Evolutionary conservation across 2,329 filamentous ascomycete genomes (phyloP), one percentile per base, ranked within the genome.

Genomic region (Ilyonectria mors-panacis): DNA sequence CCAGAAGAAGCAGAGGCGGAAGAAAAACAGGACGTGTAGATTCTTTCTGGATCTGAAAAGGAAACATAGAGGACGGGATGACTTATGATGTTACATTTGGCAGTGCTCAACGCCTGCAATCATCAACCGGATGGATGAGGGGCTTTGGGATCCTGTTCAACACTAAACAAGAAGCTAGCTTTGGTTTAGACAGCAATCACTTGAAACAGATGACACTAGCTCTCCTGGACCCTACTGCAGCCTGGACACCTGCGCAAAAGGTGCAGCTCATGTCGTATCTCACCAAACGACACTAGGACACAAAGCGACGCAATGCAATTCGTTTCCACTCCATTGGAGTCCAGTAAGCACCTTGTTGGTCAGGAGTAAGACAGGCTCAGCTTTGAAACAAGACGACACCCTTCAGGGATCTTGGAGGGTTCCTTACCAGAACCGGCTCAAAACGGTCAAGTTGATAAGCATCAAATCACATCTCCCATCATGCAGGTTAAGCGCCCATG

Each of bases 1-100:
- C 75, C 63, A 0, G 75, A 78, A 13, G 59, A 65, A 19, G 54
- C 61, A 33, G 48, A 57, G 33, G 33, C 23, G 42, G 50, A 35
- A 48, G 59, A 54, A 17, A 13, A 56, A 28, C 9, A 21, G 62
- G 13, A 21, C 8, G n/a, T 19, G 37, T 53, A 53, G 47, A 61
- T 10, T 1, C 9, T 6, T 10, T 23, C 9, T 7, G 19, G 28
- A 42, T 21, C 47, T 13, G 42, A 55, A 15, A 15, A 37, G 35
- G 45, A 42, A 30, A 23, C 15, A 48, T 4, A 37, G 12, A 33
- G 19, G 44, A n/a, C 3, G n/a, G 33, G 9, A 21, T 12, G 17
- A 23, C 5, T n/a, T 19, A 28, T 51, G 23, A 44, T 23, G 12
- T 21, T 44, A 21, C n/a, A 44, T 23, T 21, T 35, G 23, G 33